These are phyloP conservation scores for Venturia oleaginea DNA, from an alignment of 2,329 filamentous ascomycete genomes.

Conservation along the genomic window DNA sequence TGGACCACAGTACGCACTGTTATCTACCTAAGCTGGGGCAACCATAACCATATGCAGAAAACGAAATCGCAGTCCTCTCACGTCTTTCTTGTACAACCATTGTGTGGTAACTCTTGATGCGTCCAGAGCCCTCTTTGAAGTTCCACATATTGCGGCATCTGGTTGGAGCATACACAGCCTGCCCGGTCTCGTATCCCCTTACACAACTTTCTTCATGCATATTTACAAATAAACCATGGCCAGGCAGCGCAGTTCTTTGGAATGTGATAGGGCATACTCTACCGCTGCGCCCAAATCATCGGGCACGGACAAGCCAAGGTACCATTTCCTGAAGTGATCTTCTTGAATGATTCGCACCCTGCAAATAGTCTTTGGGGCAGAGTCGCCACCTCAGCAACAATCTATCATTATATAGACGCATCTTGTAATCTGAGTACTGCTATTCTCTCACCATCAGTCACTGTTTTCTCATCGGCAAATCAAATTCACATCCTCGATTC, in stretches of 20 bases:
- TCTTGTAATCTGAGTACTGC: background rate
- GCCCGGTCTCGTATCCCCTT: background rate
- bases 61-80: no score
- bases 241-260: background rate
- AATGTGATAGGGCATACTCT: background rate
- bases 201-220: background rate
- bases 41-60: no score
- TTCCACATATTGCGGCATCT: no score
- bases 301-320: background rate
- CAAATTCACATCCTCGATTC: background rate
- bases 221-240: background rate
- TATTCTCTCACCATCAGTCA: background rate
- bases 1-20: no score
- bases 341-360: background rate
- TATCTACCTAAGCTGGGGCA: no score
- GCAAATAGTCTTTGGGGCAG: background rate
- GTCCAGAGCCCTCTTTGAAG: no score
- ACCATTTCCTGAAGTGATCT: background rate
- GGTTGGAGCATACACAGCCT: background rate
- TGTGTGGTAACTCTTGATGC: no score
- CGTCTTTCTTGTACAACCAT: no score
- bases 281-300: background rate
- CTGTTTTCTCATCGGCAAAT: background rate
- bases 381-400: background rate
- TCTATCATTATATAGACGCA: background rate